Evolutionary conservation across 1,139 yeast species (phyloP).

Genomic region (Saccharomycopsis hybrid): DNA sequence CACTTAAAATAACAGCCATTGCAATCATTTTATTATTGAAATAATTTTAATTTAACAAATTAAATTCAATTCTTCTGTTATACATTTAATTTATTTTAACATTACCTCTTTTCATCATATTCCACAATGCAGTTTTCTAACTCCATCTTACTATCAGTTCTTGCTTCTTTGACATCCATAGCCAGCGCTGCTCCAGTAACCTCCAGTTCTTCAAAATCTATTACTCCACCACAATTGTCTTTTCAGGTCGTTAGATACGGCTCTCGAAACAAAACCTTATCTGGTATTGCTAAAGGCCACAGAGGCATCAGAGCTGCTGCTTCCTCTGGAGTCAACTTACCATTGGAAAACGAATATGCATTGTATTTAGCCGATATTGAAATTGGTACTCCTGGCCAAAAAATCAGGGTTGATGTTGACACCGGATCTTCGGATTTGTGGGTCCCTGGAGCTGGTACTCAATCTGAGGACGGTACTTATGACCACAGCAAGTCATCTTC

Average conservation of each 20-base stretch:
- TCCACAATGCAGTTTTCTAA: conserved; percentile 20
- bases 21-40: too few species aligned
- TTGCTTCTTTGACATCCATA: conserved; percentile 13
- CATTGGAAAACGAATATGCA: conserved; percentile 13
- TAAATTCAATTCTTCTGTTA: too few species aligned
- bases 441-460: conserved; percentile 28
- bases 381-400: conserved; percentile 31
- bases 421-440: conserved; percentile 46
- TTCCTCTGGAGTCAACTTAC: conserved; percentile 6
- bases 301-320: conserved; percentile 27
- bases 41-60: too few species aligned
- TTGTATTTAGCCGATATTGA: conserved; percentile 32
- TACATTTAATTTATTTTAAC: too few species aligned
- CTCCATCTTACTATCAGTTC: conserved; percentile 12
- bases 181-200: conserved; percentile 16
- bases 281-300: conserved; percentile 48
- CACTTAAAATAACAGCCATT: too few species aligned
- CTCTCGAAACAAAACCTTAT: conserved; percentile 30
- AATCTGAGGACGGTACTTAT: conserved; percentile 16
- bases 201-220: too few species aligned
- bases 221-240: conserved; percentile 9
- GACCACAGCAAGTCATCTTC: conserved; percentile 22
- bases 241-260: conserved; percentile 16
- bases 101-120: too few species aligned
- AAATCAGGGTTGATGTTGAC: conserved; percentile 35